Conservation (phyloP, 352 stramenopile genomes). For the Globisporangium okanoganense region DNA sequence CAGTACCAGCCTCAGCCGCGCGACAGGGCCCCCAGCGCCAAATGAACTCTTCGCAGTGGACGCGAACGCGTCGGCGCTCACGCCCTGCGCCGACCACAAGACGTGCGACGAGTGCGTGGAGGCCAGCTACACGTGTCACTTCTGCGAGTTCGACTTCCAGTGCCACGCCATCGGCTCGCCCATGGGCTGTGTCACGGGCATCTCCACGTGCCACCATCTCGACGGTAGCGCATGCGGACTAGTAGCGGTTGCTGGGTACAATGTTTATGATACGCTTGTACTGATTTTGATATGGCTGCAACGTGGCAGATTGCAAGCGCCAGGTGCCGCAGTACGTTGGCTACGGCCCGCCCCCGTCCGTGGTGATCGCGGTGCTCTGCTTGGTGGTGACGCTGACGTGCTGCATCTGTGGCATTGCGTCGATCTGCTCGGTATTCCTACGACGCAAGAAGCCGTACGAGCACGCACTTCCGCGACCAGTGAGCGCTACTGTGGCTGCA, state of each 20-base stretch:
- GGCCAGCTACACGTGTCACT: conserved; percentile 74
- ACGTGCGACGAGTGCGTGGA: conserved; percentile 77
- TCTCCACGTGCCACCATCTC: conserved; percentile 80
- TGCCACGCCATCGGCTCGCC: conserved; percentile 76
- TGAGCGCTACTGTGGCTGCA: neutral
- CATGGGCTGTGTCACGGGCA: conserved; percentile 58
- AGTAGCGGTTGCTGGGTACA: neutral
- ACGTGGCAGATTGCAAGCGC: conserved; percentile 63
- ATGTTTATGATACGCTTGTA: neutral
- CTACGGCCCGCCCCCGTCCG: conserved; percentile 73
- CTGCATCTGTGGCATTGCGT: conserved; percentile 72
- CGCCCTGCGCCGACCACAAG: conserved; percentile 44
- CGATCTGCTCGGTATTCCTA: conserved; percentile 77
- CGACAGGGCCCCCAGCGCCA: neutral
- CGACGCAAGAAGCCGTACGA: conserved; percentile 16
- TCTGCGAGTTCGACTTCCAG: conserved; percentile 81
- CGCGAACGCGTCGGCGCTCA: conserved; percentile 8
- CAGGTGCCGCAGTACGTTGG: conserved; percentile 67
- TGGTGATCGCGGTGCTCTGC: conserved; percentile 82
- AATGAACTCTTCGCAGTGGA: neutral
- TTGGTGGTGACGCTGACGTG: conserved; percentile 79
- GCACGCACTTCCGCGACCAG: neutral
- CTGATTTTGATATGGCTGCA: neutral
- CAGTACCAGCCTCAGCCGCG: neutral
- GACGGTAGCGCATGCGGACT: conserved; percentile 31